A percentile compares a stretch with the other conserved stretches of the same genome.
phyloP scores from a whole-genome alignment of 371 early-diverging fungal species.

The Mucor circinelloides region DNA sequence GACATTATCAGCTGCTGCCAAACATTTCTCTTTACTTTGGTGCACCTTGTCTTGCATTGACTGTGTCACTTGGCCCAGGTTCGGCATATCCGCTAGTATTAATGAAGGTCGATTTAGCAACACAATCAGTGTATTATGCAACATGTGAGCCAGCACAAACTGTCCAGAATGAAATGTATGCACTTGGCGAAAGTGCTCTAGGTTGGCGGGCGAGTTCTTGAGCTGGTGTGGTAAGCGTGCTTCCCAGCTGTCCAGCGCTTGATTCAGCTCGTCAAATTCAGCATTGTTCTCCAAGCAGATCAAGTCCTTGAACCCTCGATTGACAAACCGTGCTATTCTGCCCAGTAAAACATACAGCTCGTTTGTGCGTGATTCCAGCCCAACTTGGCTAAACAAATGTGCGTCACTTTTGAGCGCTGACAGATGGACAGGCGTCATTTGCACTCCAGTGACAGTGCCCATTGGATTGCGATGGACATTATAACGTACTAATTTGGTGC shows the following conservation, averaged over 20 bases:
- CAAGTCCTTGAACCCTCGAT: slow-evolving; percentile 42
- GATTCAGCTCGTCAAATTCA: slow-evolving; percentile 44
- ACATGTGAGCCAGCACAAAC: slow-evolving; percentile 35
- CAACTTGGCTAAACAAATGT: not conserved
- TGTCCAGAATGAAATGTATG: slow-evolving; percentile 18
- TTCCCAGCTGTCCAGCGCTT: slow-evolving; percentile 44
- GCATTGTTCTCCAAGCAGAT: slow-evolving; percentile 29
- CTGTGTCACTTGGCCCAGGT: slow-evolving; percentile 31
- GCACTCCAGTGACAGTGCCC: not conserved
- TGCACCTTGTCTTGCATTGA: slow-evolving; percentile 37
- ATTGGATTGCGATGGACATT: not conserved
- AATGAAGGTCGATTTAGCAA: slow-evolving; percentile 49
- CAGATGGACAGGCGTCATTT: not conserved
- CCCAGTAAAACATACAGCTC: slow-evolving; percentile 33
- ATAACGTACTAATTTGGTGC: not conserved
- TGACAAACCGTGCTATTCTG: slow-evolving; percentile 47
- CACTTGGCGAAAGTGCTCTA: slow-evolving; percentile 9
- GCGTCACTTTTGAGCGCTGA: not conserved
- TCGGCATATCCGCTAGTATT: slow-evolving; percentile 28
- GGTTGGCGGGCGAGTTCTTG: slow-evolving; percentile 39
- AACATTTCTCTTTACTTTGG: slow-evolving; percentile 43
- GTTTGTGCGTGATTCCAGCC: slow-evolving; percentile 2
- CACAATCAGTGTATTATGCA: slow-evolving; percentile 47
- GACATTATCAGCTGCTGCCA: slow-evolving; percentile 49
- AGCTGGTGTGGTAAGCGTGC: slow-evolving; percentile 38